phyloP scores from a whole-genome alignment of 306 rosid species.

The Mucuna pruriens region DNA sequence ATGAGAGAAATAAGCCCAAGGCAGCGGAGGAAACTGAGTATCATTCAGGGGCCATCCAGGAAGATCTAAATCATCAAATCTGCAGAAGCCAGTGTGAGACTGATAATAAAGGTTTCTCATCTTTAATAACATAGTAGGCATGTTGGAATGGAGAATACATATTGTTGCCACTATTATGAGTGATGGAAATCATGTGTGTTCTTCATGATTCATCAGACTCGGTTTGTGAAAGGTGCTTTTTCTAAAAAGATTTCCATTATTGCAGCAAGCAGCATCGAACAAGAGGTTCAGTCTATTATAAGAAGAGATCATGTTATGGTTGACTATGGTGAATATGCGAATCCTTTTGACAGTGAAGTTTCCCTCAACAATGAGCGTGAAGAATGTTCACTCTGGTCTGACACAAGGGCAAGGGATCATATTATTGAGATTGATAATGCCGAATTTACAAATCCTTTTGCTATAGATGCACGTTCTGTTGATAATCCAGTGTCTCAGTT shows the following conservation, averaged over 20 bases:
- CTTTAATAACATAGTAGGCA: slow-evolving; percentile 14
- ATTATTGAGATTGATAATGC: slow-evolving; percentile 39
- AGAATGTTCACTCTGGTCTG: slow-evolving; percentile 51
- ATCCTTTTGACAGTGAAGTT: slow-evolving; percentile 29
- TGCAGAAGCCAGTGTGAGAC: slow-evolving; percentile 48
- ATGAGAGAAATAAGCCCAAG: slow-evolving; percentile 48
- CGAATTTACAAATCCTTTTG: slow-evolving; percentile 53
- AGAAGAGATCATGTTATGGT: slow-evolving; percentile 20
- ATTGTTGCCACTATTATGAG: slow-evolving; percentile 22
- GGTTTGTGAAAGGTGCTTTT: slow-evolving; percentile 31
- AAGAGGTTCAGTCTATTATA: background rate
- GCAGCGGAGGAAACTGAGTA: slow-evolving; percentile 48
- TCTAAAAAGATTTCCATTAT: slow-evolving; percentile 34
- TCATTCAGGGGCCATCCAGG: slow-evolving; percentile 36
- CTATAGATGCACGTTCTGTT: slow-evolving; percentile 32
- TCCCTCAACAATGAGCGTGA: slow-evolving; percentile 36
- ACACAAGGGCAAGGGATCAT: slow-evolving; percentile 43
- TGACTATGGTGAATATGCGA: background rate
- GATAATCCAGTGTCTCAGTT: slow-evolving; percentile 65
- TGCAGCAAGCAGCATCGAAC: slow-evolving; percentile 36
- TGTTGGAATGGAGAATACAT: slow-evolving; percentile 34
- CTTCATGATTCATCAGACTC: slow-evolving; percentile 27
- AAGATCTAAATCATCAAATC: slow-evolving; percentile 39
- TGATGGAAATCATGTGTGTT: slow-evolving; percentile 19
- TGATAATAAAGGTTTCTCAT: slow-evolving; percentile 52